These are phyloP conservation scores for Colletotrichum sansevieriae DNA, from an alignment of 2,329 filamentous ascomycete genomes.

Conservation along the genomic window DNA sequence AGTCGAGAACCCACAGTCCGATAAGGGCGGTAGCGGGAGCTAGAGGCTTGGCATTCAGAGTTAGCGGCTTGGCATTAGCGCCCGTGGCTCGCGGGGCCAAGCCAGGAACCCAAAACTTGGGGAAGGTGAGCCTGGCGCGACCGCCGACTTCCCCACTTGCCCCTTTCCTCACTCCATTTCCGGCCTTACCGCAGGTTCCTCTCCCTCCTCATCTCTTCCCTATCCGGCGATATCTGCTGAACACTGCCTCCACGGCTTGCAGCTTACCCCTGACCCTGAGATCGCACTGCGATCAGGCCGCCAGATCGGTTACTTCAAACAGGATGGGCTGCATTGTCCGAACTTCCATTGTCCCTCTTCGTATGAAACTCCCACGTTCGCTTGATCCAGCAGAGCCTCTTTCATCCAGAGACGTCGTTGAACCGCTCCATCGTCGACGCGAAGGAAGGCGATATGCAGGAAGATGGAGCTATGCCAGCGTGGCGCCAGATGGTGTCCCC, in stretches of 20 bases:
- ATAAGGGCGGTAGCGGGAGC: conserved; percentile 12
- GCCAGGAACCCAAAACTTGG: conserved; percentile 15
- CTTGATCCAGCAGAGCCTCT: conserved; percentile 12
- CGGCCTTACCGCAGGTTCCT: conserved; percentile 5
- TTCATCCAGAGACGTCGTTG: neutral
- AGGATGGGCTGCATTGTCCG: conserved; percentile 5
- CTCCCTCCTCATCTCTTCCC: neutral
- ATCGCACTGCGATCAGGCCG: neutral
- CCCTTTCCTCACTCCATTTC: neutral
- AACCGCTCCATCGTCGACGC: neutral
- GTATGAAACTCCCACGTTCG: neutral
- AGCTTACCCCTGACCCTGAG: neutral
- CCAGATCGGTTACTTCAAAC: neutral
- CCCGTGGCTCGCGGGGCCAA: neutral
- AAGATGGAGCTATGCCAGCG: neutral
- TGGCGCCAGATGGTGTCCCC: conserved; percentile 18
- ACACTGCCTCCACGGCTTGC: conserved; percentile 1
- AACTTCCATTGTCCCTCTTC: neutral
- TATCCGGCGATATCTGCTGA: neutral
- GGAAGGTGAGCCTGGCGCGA: neutral
- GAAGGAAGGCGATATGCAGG: neutral
- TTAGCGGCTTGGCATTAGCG: conserved; percentile 5
- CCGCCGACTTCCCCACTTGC: neutral
- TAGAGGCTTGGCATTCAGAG: neutral
- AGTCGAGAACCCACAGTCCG: neutral